Conservation (phyloP, 1,284 basidiomycete species). For the Blastosporella zonata region DNA sequence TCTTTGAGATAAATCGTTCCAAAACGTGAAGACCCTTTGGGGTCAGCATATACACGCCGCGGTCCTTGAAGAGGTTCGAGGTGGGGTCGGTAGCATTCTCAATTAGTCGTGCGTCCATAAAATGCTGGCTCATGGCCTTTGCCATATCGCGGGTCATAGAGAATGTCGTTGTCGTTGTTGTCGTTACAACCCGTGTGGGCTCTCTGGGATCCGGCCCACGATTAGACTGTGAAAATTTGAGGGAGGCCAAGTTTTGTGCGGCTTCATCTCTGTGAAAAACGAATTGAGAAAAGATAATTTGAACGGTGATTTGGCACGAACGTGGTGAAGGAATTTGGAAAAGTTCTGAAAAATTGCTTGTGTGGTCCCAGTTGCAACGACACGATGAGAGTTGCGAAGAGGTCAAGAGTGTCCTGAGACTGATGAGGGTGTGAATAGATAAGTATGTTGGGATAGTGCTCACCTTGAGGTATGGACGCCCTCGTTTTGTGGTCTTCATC, state of each 20-base stretch:
- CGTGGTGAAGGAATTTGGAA: slow-evolving; percentile 95
- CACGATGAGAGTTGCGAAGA: slow-evolving; percentile 95
- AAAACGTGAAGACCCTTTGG: slow-evolving; percentile 98
- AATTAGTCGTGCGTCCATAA: slow-evolving; percentile 97
- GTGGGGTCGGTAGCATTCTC: slow-evolving; percentile 93
- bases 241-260: slow-evolving; percentile 87
- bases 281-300: slow-evolving; percentile 15
- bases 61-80: slow-evolving; percentile 92
- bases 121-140: slow-evolving; percentile 98
- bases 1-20: slow-evolving; percentile 98
- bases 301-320: slow-evolving; percentile 41
- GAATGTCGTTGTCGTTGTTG: slow-evolving; percentile 98
- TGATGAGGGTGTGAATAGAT: slow-evolving; percentile 13
- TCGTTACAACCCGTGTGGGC: slow-evolving; percentile 95
- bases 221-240: slow-evolving; percentile 99
- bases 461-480: slow-evolving; percentile 91
- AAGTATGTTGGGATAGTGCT: slow-evolving; percentile 20
- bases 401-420: slow-evolving; percentile 90
- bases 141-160: slow-evolving; percentile 99
- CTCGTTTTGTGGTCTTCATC: slow-evolving; percentile 96
- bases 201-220: slow-evolving; percentile 97
- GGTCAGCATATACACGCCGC: slow-evolving; percentile 93
- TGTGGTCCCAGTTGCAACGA: slow-evolving; percentile 88
- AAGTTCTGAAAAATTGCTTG: slow-evolving; percentile 95
- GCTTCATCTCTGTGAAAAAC: slow-evolving; percentile 81